Evolutionary conservation across 2,329 filamentous ascomycete species (phyloP), one percentile per base, ranked within the genome.

Genomic region (Aspergillus glaucus): DNA sequence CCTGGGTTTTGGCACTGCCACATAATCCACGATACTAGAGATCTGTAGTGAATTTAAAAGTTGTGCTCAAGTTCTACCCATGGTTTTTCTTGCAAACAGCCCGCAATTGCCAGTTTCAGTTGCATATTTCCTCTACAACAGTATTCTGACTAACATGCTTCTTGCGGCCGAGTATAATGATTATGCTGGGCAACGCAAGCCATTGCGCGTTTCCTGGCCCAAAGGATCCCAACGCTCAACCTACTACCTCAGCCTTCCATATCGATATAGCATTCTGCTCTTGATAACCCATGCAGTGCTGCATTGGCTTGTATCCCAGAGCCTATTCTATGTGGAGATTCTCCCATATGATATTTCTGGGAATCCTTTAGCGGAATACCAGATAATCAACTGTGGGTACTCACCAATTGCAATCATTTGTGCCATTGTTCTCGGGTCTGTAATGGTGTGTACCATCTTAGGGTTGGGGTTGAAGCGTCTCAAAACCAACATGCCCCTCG

Each of bases 221-320:
- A 49, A 52, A 1, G 70, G 68, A 4, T 57, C 63, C 2, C 74
- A 78, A 53, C 60, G 72, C 3, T 68, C 66, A 0, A 72, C 64
- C 1, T 76, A 74, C 50, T 75, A 67, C 44, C 66, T 78, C 4
- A 66, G 62, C 1, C 58, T 78, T 1, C 74, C 73, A 0, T 67
- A 70, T 15, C 62, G 61, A 3, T 78, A 72, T 37, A 64, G 64
- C 0, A 30, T 75, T 0, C 71, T 74, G 0, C 55, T 76, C 1
- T 55, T 70, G 1, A 45, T 56, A 0, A 53, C 52, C 2, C 67
- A 62, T 1, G 62, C 59, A 0, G 1, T 71, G 0, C 55, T 77
- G 44, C 73, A 77, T 51, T 77, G 73, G 73, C 60, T 77, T 8
- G 55, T 75, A 4, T 77, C 72, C 1, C 71, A 75, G 51, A 69